Evolutionary conservation across 305 asterid genomes (phyloP).

Genomic region (Plantago rigida): DNA sequence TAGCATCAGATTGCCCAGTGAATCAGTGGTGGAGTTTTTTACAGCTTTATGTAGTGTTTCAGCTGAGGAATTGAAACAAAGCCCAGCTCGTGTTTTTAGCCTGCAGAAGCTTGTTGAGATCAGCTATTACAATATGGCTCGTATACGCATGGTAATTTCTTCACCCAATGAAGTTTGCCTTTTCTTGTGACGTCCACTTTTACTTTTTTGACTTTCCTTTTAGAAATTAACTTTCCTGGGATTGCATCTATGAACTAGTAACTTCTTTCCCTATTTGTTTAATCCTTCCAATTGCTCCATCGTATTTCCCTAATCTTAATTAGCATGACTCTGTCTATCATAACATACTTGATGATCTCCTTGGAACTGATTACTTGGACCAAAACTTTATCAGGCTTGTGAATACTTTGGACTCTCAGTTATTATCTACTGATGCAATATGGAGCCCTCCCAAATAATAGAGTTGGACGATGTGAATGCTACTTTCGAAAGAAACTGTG

Average conservation of each 20-base stretch:
- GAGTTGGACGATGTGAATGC: background rate
- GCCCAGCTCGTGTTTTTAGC: constrained; percentile 95
- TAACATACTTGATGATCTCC: constrained; percentile 8
- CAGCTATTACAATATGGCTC: constrained; percentile 98
- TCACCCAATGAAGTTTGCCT: constrained; percentile 25
- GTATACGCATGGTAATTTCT: constrained; percentile 89
- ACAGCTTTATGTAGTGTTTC: constrained; percentile 92
- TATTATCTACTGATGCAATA: constrained; percentile 14
- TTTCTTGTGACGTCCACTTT: constrained; percentile 7
- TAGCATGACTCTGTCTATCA: constrained; percentile 13
- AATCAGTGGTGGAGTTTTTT: constrained; percentile 92
- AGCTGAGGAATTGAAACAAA: constrained; percentile 90
- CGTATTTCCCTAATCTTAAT: constrained; percentile 2
- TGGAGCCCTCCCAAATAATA: constrained; percentile 2
- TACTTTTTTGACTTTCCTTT: background rate
- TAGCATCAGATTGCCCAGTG: constrained; percentile 93
- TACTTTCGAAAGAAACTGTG: background rate
- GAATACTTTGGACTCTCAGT: background rate
- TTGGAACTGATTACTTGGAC: constrained; percentile 13
- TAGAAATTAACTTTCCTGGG: background rate
- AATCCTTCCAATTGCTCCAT: too few relatives aligned
- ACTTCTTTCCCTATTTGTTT: too few relatives aligned
- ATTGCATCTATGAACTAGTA: background rate
- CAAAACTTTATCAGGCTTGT: constrained; percentile 7
- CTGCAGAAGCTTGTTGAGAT: constrained; percentile 98